These are phyloP conservation scores for Oryza meyeriana DNA, from an alignment of 176 grass and related monocot genomes.

Conservation along the genomic window DNA sequence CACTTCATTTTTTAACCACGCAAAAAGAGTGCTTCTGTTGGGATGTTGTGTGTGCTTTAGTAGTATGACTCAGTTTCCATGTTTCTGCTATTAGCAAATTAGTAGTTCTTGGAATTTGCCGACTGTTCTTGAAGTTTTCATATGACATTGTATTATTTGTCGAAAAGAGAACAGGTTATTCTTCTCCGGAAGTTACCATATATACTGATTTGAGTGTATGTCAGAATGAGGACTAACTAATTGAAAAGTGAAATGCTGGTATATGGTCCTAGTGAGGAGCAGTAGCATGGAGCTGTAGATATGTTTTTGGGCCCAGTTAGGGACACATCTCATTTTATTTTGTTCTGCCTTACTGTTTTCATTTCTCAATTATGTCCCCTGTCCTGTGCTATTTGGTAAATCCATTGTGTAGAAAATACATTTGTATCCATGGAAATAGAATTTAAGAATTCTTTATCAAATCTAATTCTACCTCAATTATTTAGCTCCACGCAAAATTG, in stretches of 20 bases:
- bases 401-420: too few species aligned
- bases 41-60: not conserved
- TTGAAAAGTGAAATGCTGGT: not conserved
- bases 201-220: not conserved
- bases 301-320: not conserved
- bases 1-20: not conserved
- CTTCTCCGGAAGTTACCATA: not conserved
- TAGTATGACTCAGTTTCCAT: not conserved
- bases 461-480: too few species aligned
- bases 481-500: too few species aligned
- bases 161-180: not conserved
- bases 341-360: not conserved
- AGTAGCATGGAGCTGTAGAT: not conserved
- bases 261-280: not conserved
- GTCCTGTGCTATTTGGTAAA: slow-evolving; percentile 1
- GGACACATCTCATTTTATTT: not conserved
- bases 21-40: slow-evolving; percentile 14
- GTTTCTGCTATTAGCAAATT: slow-evolving; percentile 4
- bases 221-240: not conserved
- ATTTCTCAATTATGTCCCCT: not conserved
- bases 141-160: not conserved
- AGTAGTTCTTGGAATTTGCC: not conserved
- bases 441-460: too few species aligned
- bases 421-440: too few species aligned
- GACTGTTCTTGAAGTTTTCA: too few species aligned